phyloP scores from a whole-genome alignment of 306 rosid genomes.

The Phaseolus lunatus region DNA sequence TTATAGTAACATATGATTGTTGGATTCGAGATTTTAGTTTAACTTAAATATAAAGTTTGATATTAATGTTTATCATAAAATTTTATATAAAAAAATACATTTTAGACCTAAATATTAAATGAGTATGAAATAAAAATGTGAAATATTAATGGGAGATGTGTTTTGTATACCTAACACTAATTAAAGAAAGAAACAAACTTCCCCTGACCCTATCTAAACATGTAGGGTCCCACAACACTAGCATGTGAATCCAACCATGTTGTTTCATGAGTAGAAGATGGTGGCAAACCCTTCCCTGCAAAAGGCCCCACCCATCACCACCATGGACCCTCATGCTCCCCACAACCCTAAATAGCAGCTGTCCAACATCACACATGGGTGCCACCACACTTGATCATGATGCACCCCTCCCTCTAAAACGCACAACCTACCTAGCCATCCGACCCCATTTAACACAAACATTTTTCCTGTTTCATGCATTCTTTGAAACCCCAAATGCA shows the following conservation, averaged over 20 bases:
- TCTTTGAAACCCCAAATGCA: not conserved
- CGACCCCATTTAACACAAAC: slow-evolving; percentile 33
- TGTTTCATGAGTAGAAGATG: slow-evolving; percentile 7
- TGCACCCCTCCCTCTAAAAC: slow-evolving; percentile 40
- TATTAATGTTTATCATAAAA: too few relatives aligned
- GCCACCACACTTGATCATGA: slow-evolving; percentile 57
- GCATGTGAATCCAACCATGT: slow-evolving; percentile 30
- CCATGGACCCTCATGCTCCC: slow-evolving; percentile 44
- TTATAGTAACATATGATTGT: too few relatives aligned
- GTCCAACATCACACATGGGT: slow-evolving; percentile 67
- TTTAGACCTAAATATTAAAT: too few relatives aligned
- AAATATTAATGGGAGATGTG: too few relatives aligned
- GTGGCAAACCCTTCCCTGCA: slow-evolving; percentile 17
- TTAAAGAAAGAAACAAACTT: slow-evolving; percentile 4
- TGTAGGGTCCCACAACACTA: slow-evolving; percentile 3
- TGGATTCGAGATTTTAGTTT: too few relatives aligned
- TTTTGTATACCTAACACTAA: not conserved
- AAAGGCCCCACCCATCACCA: slow-evolving; percentile 42
- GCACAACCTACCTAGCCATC: slow-evolving; percentile 11
- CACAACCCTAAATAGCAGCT: slow-evolving; percentile 37
- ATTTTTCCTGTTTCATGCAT: slow-evolving; percentile 47
- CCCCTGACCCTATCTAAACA: not conserved
- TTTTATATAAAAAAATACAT: too few relatives aligned
- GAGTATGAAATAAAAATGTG: too few relatives aligned
- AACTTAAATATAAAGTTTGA: too few relatives aligned